Conservation (phyloP, 202 grass and related monocot genomes). For the Saccharum hybrid region DNA sequence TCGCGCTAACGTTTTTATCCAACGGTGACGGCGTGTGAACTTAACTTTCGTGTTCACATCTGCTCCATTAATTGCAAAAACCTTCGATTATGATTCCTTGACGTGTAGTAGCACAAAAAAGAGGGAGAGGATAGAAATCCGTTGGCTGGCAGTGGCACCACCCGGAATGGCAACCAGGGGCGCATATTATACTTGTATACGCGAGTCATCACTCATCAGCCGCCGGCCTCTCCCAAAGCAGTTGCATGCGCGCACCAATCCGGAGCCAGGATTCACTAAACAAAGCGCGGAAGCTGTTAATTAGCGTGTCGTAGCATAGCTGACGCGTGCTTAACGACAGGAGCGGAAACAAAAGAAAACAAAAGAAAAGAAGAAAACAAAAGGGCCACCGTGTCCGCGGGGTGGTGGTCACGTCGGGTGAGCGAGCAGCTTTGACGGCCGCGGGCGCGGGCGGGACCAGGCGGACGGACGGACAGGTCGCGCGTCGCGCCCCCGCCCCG, state of each 20-base stretch:
- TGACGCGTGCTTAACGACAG: constrained; percentile 30
- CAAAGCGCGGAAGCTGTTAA: neutral
- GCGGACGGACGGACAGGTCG: neutral
- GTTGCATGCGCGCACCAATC: neutral
- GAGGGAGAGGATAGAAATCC: neutral
- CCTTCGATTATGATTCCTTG: neutral
- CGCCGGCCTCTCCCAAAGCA: neutral
- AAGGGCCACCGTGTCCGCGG: neutral
- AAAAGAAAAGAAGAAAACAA: neutral
- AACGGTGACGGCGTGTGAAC: neutral
- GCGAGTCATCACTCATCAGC: neutral
- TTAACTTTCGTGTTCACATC: neutral
- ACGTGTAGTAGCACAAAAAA: neutral
- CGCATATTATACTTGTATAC: neutral
- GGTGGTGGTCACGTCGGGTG: neutral
- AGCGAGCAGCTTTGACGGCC: constrained; percentile 2
- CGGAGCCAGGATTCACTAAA: neutral
- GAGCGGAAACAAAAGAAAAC: no score
- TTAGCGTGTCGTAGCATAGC: neutral
- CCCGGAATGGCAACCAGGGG: neutral
- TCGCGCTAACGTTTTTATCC: neutral
- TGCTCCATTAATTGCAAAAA: neutral
- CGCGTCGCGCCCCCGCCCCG: no score
- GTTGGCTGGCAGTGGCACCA: neutral
- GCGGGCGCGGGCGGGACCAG: neutral